These are phyloP conservation scores for Phalaenopsis hybrid DNA, from an alignment of 116 monocot genomes.

Conservation along the genomic window DNA sequence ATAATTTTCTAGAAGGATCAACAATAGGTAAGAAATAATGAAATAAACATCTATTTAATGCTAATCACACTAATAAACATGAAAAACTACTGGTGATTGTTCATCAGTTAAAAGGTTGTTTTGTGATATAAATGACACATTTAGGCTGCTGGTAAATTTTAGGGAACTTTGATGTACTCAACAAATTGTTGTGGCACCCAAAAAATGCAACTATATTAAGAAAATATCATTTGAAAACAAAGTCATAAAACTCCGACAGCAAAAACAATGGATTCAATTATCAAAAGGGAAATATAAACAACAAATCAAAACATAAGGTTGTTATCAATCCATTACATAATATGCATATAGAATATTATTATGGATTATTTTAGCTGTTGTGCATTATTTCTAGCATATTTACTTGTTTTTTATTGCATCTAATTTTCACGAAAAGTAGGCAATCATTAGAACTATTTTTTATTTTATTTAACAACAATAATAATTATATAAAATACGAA, in stretches of 20 bases:
- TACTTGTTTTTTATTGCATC: background rate
- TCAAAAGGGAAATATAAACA: background rate
- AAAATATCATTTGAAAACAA: background rate
- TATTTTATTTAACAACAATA: background rate
- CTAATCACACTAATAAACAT: background rate
- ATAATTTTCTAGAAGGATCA: background rate
- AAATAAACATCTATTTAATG: background rate
- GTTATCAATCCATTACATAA: background rate
- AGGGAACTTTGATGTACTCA: background rate
- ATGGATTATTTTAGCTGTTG: background rate
- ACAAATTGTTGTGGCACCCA: background rate
- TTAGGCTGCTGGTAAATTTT: background rate
- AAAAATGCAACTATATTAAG: background rate
- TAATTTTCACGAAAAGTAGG: background rate
- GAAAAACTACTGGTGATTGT: background rate
- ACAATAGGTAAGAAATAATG: background rate
- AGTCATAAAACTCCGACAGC: background rate
- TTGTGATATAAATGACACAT: background rate
- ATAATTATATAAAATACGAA: background rate
- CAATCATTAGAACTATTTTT: background rate
- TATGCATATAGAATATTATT: background rate
- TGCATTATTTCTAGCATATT: background rate
- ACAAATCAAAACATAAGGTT: background rate
- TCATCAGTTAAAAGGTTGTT: background rate
- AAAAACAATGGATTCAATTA: background rate